Conservation (phyloP, 2,329 filamentous ascomycete species). For the Diaporthe ilicicola region DNA sequence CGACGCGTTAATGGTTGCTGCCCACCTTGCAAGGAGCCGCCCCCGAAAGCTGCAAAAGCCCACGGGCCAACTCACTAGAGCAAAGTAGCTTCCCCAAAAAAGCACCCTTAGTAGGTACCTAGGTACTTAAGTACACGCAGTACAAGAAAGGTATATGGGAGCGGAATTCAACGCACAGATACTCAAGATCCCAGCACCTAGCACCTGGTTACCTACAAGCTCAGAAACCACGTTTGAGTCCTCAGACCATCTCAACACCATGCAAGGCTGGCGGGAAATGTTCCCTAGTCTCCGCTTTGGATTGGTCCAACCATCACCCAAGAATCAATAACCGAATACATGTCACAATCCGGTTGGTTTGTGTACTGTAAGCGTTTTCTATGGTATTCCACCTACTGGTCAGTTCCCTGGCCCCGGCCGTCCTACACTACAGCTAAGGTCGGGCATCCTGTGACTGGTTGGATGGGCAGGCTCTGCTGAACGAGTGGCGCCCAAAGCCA, state of each 20-base stretch:
- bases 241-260: too few relatives aligned
- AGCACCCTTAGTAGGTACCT: not conserved
- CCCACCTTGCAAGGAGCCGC: not conserved
- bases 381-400: not conserved
- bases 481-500: not conserved
- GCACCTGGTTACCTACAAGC: too few relatives aligned
- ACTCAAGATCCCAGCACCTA: too few relatives aligned
- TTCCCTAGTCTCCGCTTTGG: too few relatives aligned
- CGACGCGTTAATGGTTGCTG: conserved; percentile 28
- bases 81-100: not conserved
- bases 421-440: not conserved
- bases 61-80: not conserved
- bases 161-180: too few relatives aligned
- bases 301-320: too few relatives aligned
- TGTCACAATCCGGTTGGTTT: not conserved
- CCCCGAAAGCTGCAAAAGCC: not conserved
- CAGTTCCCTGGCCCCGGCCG: not conserved
- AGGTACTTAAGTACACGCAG: not conserved
- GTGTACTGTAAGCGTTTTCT: not conserved
- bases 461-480: not conserved
- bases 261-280: too few relatives aligned
- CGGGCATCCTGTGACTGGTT: not conserved
- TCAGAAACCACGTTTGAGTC: too few relatives aligned
- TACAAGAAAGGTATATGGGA: not conserved
- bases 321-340: too few relatives aligned